Evolutionary conservation across 2,329 filamentous ascomycete species (phyloP), one percentile per base, ranked within the genome.

Genomic region (Paraphoma chrysanthemicola): DNA sequence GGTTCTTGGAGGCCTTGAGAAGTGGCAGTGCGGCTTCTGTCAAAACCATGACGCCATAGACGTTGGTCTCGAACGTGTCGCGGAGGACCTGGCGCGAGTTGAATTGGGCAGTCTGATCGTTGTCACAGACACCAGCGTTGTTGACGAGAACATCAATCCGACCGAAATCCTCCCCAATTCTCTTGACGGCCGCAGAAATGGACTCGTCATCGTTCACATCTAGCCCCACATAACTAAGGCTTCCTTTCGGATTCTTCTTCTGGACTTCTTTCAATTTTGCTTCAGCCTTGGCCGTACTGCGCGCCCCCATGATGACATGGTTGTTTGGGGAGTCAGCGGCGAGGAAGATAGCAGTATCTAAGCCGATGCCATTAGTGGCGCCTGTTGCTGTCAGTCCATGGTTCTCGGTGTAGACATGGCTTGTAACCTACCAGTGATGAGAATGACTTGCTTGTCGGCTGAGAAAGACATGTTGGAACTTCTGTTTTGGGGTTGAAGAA

Each of bases 121-220:
- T 23, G 23, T 23, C 23, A 18, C 79, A 76, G 4, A 85, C 77
- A 16, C 91, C 92, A 30, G 93, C 92, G 75, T 96, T 96, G 83
- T 96, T 96, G 80, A 96, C 79, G 39, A 96, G 80, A 54, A 96
- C 90, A 78, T 96, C 91, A 68, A 96, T 84, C n/a, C 57, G 64
- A 38, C 63, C 65, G 30, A 64, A 73, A 4, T 70, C 65, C 9
- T 66, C 39, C 54, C 61, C 66, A 16, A 77, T 59, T 29, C 68
- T 68, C 53, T 74, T 70, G 38, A 71, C 68, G 9, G 76, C 73
- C 1, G 71, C 67, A 33, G 66, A 55, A 43, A 79, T 77, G 2
- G 74, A 75, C 0, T 58, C 52, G 43, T 78, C 73, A 42, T 65
- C 50, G 4, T 69, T 69, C n/a, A 75, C 66, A 50, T 79, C 77